Base-by-base conservation (phyloP, 768 basidiomycete species). In the Baorangia bicolor region DNA sequence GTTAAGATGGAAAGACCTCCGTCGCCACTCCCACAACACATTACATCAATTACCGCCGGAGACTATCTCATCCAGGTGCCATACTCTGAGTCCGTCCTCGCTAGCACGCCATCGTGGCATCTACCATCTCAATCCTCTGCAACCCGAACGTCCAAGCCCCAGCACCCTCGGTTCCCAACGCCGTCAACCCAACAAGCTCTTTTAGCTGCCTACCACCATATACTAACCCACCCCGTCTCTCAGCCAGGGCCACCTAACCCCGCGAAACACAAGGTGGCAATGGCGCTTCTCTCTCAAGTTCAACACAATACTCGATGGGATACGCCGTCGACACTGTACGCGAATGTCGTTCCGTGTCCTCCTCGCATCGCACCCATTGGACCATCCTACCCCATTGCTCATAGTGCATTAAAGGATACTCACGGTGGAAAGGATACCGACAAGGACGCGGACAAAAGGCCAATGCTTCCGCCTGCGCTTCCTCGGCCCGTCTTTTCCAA, bases 31-130 rank as follows among this genome's bases (percentile, higher is more conserved):
- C 80, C 57, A 74, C 75, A 69, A 25, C 80, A 72, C 20, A 69
- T 77, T 3, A 67, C 69, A 2, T 69, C 77, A 12, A 61, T 73
- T 14, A 68, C 71, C 4, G 79, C 85, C 2, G 84, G 88, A 3
- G 87, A 91, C 67, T 87, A 80, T 56, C 74, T 85, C 25, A 80
- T 85, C 14, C 82, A 83, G 63, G 81, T 90, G 2, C 87, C 89
- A 6, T 92, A 92, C 63, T 80, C 79, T 3, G 82, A 86, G 61
- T 92, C 90, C 0, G 78, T 86, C 3, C 81, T 92, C 21, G 79
- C 87, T 4, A 73, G 78, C 11, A 75, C 80, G 8, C 78, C 87
- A n/a, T 79, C 86, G 63, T 86, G 87, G 83, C 89, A 90, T 66
- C 75, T 91, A 0, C 88, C 86, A 2, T 63, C 81, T 2, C 64